Evolutionary conservation across 1,284 basidiomycete genomes (phyloP), one percentile per base, ranked within the genome.

Genomic region (Ganoderma resinaceum): DNA sequence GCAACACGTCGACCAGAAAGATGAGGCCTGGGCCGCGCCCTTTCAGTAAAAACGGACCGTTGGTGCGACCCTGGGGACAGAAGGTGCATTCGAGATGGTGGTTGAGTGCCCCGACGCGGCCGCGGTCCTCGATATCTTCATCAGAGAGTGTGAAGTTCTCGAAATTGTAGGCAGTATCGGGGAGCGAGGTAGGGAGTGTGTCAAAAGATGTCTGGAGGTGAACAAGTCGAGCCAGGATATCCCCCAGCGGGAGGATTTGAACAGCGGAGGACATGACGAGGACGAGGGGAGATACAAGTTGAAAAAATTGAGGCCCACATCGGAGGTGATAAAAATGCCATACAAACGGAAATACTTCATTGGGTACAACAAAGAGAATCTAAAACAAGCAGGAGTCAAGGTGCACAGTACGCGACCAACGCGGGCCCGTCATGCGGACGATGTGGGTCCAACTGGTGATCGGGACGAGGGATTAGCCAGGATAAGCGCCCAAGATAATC

Each of bases 11-110:
- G 3, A 55, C 58, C 4, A 69, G 23, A 4, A 60, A 60, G 9
- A 57, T 46, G 3, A 69, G 62, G 7, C 68, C 68, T 3, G 68
- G 65, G 0, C 68, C 60, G n/a, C 65, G 59, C 37, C 62, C 68
- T 26, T 66, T 58, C 12, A 69, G 55, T n/a, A 40, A 23, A 38
- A 63, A 52, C 6, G 53, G 38, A 7, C 63, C 59, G 14, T 61
- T 59, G 9, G 11, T 7, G 4, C 65, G 65, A 16, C 68, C 68
- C 18, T 58, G 31, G 20, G 67, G 67, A 42, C 67, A 68, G 52
- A 68, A 68, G 2, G 49, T 38, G 23, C 59, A 37, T 35, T 68
- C 63, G 5, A 68, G 49, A 33, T 23, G 23, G 46, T 46, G 67
- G 35, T 68, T 68, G 23, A 68, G 43, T 11, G 67, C 67, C 26